Evolutionary conservation across 2,329 filamentous ascomycete genomes (phyloP), one percentile per base, ranked within the genome.

Genomic region (Phoma herbarum): DNA sequence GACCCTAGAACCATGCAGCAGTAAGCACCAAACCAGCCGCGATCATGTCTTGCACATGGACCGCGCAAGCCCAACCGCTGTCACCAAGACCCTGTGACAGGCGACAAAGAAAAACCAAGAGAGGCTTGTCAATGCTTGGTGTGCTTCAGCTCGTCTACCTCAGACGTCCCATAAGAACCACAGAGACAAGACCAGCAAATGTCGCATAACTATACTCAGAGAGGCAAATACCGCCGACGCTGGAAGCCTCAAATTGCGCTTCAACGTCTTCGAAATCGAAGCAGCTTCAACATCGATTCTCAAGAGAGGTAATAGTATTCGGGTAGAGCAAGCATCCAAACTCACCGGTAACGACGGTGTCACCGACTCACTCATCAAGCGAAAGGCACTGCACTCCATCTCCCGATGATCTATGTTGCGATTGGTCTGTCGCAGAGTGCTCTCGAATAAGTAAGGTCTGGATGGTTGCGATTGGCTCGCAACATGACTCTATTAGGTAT

Each of bases 401-500:
- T 16, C 44, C 20, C 18, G 12, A 18, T 20, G 20, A 39, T 2
- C 5, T 23, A 12, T 39, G 37, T 52, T 58, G 49, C 49, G 55
- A 58, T 58, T 58, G 49, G 55, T 18, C 41, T 11, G 22, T 52
- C 55, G 55, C 55, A 48, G 49, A 44, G 55, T 39, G 42, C 16
- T 23, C 55, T 25, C 10, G 20, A 52, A 25, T 25, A 58, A 37
- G 55, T 41, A 57, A 45, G 25, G 54, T 25, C 16, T 25, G 3
- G 8, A 10, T 29, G 14, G 25, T 41, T 65, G 54, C 60, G 60
- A 69, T 69, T 68, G 67, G 65, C 28, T 35, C 65, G 64, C 61
- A 29, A 43, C 52, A 31, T 57, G 26, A 18, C 63, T 54, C 23
- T 57, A 64, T 23, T 61, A 61, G 58, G 65, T 26, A 59, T 59